phyloP scores from a whole-genome alignment of 345 rosid genomes.

The Microthlaspi erraticum region DNA sequence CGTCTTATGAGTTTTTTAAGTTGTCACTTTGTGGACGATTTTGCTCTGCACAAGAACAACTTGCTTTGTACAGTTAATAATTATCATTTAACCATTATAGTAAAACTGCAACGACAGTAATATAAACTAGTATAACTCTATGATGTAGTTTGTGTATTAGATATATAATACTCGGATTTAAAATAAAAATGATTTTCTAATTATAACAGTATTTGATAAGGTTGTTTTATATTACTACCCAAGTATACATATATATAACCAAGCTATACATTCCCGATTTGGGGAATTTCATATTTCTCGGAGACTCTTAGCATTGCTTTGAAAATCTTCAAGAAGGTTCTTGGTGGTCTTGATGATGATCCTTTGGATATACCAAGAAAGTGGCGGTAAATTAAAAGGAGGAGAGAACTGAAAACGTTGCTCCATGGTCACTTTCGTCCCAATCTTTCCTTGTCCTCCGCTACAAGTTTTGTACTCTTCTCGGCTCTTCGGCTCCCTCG shows the following conservation, averaged over 20 bases:
- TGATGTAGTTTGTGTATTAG: no score
- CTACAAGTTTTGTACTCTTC: constrained; percentile 64
- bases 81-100: no score
- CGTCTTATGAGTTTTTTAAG: background rate
- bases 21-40: background rate
- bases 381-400: constrained; percentile 68
- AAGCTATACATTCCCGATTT: no score
- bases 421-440: constrained; percentile 66
- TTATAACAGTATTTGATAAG: background rate
- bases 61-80: no score
- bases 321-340: background rate
- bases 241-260: background rate
- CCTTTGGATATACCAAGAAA: constrained; percentile 79
- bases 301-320: background rate
- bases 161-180: background rate
- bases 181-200: no score
- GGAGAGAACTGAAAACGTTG: constrained; percentile 66
- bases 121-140: no score
- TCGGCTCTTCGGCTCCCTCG: constrained; percentile 59
- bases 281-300: background rate
- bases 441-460: constrained; percentile 70
- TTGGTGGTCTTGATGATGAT: constrained; percentile 69
- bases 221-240: background rate
- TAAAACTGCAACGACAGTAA: no score
- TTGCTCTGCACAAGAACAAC: no score